Evolutionary conservation across 352 stramenopile species (phyloP), one percentile per base, ranked within the genome.

Genomic region (Pythium guiyangense): DNA sequence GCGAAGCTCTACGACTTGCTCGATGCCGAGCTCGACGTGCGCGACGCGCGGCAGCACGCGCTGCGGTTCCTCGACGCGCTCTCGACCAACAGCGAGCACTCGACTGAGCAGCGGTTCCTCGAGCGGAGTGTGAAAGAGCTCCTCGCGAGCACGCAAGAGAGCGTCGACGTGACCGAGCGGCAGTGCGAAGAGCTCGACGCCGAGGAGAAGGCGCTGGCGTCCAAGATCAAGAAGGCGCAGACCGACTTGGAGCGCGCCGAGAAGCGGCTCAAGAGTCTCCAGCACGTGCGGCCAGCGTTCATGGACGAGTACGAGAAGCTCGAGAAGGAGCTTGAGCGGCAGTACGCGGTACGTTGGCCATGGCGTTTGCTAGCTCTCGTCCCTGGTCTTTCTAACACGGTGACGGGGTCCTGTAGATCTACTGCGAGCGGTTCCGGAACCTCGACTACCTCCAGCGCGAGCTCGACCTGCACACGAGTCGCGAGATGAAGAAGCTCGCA

Each of bases 221-320:
- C 84, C 25, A 98, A 98, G 72, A 97, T 98, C 66, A 96, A 96
- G 64, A 98, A 98, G 67, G 84, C 90, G 29, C 82, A 96, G 59
- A 86, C 82, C n/a, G 96, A 99, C 57, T 74, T 98, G 0, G 94
- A 99, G 59, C 88, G 96, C 37, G 97, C 83, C 61, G 90, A 98
- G 52, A 98, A 98, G 74, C 79, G 95, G 0, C 74, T 99, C 50
- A 94, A 93, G 69, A 86, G 86, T 51, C 68, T 97, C 55, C 84
- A 98, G 59, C 88, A 93, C 59, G 91, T 98, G 56, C 76, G 94
- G 3, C 95, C 96, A 39, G 86, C 94, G 35, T 99, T 98, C 62
- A 98, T 98, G 88, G 96, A 99, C 71, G 96, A 99, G 70, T 98
- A 98, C 57, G 96, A 99, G 59, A 96, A 97, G 73, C 82, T 99